Percentiles rank a stretch among this genome's conserved stretches.
Evolutionary conservation across 176 grass and related monocot species (phyloP).

Genomic region (Panicum miliaceum): DNA sequence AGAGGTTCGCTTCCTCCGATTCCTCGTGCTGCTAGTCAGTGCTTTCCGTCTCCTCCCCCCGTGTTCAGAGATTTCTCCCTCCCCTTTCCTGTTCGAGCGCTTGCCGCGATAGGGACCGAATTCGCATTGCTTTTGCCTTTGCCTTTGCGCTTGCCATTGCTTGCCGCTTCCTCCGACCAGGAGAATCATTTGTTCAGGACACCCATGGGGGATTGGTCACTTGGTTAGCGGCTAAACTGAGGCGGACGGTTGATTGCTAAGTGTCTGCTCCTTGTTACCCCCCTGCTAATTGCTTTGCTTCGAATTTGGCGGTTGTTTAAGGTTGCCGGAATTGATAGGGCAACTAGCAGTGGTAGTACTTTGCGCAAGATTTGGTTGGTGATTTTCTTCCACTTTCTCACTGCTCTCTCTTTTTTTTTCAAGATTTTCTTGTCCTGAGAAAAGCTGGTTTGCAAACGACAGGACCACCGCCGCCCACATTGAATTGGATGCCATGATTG

Average conservation of each 20-base stretch:
- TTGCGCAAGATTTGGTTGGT: slow-evolving; percentile 36
- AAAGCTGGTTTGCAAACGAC: slow-evolving; percentile 7
- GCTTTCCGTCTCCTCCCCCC: neutral
- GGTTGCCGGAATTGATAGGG: slow-evolving; percentile 28
- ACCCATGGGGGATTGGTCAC: neutral
- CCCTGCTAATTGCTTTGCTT: neutral
- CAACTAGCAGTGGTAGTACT: neutral
- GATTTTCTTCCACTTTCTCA: slow-evolving; percentile 5
- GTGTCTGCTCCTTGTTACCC: neutral
- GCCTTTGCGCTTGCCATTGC: neutral
- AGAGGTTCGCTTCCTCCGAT: slow-evolving; percentile 32
- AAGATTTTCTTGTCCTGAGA: neutral
- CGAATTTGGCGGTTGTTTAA: slow-evolving; percentile 41
- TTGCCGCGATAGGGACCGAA: neutral
- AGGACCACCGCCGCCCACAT: slow-evolving; percentile 50
- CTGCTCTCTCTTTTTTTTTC: neutral
- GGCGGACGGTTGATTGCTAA: neutral
- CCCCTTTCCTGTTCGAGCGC: neutral
- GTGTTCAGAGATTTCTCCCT: neutral
- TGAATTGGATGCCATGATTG: slow-evolving; percentile 42
- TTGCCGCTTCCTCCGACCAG: neutral
- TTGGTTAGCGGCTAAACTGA: neutral
- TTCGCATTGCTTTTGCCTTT: neutral
- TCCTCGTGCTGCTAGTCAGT: neutral
- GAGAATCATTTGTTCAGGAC: too few relatives aligned